Percentiles rank a stretch among this genome's conserved stretches.
These are phyloP conservation scores for Russula dissimulans DNA, from an alignment of 768 basidiomycete genomes.

Conservation along the genomic window DNA sequence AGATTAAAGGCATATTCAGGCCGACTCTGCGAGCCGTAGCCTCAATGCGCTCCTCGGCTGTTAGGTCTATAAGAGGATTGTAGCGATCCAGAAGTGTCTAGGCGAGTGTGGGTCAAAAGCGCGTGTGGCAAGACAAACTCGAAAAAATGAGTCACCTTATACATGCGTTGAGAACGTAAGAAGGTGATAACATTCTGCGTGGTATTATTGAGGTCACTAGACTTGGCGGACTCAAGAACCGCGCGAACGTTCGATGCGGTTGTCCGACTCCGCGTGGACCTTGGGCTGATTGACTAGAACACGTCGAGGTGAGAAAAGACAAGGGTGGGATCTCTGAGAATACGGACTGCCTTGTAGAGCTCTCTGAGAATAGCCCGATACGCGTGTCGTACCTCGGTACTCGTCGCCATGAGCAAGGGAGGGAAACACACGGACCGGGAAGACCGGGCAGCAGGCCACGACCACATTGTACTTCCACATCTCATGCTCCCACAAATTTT, in stretches of 20 bases:
- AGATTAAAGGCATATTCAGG: slow-evolving; percentile 63
- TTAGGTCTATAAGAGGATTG: slow-evolving; percentile 76
- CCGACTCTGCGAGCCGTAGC: slow-evolving; percentile 86
- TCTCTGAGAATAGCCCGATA: slow-evolving; percentile 50
- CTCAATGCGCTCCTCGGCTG: slow-evolving; percentile 67
- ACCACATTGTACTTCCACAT: not conserved
- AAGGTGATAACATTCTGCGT: slow-evolving; percentile 57
- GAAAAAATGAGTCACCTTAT: slow-evolving; percentile 49
- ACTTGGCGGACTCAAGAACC: slow-evolving; percentile 33
- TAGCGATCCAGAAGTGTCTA: slow-evolving; percentile 79
- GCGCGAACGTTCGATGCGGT: slow-evolving; percentile 46
- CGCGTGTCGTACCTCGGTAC: slow-evolving; percentile 22
- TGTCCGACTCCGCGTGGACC: slow-evolving; percentile 31
- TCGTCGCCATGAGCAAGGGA: not conserved
- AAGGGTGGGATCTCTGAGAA: slow-evolving; percentile 10
- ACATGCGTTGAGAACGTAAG: slow-evolving; percentile 59
- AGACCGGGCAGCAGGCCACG: not conserved
- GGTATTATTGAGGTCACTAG: slow-evolving; percentile 33
- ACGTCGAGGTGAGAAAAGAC: not conserved
- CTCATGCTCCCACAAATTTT: not conserved
- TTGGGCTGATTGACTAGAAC: slow-evolving; percentile 31
- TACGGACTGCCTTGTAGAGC: slow-evolving; percentile 43
- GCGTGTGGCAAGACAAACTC: not conserved
- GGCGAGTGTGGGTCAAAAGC: not conserved
- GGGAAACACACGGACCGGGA: not conserved